Evolutionary conservation across 2,329 filamentous ascomycete species (phyloP).

Genomic region (Ceratocystis cacaofunesta): DNA sequence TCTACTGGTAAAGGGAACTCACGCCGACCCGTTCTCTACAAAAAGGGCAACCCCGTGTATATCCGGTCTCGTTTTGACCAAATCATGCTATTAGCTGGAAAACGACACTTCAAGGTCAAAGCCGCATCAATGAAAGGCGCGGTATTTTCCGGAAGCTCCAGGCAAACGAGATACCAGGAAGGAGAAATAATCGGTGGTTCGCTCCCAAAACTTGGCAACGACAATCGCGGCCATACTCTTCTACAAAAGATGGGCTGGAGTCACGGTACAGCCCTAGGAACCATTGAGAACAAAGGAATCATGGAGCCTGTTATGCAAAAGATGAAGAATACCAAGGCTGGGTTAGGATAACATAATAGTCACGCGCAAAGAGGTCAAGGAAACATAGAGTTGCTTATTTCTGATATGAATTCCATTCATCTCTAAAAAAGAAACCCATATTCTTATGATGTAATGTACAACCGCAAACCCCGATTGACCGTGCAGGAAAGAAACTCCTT

Average conservation of each 20-base stretch:
- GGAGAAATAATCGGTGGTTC: conserved; percentile 78
- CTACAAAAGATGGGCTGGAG: conserved; percentile 97
- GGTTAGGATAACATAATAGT: conserved; percentile 45
- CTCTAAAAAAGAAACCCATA: conserved; percentile 37
- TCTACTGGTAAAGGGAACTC: conserved; percentile 59
- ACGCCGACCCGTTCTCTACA: conserved; percentile 59
- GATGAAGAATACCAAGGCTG: conserved; percentile 74
- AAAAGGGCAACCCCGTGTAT: not conserved
- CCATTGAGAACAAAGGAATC: conserved; percentile 73
- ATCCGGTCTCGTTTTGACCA: not conserved
- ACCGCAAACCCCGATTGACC: conserved; percentile 55
- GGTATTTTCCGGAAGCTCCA: conserved; percentile 15
- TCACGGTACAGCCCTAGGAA: conserved; percentile 69
- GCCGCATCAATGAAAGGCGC: not conserved
- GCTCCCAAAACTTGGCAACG: conserved; percentile 67
- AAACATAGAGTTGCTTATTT: conserved; percentile 15
- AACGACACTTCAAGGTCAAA: conserved; percentile 13
- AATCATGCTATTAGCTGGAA: conserved; percentile 1
- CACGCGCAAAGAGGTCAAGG: not conserved
- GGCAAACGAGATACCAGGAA: conserved; percentile 33
- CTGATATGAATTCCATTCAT: conserved; percentile 48
- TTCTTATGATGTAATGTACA: conserved; percentile 56
- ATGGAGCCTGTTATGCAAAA: conserved; percentile 72
- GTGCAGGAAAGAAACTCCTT: conserved; percentile 46
- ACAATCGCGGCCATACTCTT: conserved; percentile 75